phyloP scores from a whole-genome alignment of 2,329 filamentous ascomycete species.

The Hymenoscyphus linearis region DNA sequence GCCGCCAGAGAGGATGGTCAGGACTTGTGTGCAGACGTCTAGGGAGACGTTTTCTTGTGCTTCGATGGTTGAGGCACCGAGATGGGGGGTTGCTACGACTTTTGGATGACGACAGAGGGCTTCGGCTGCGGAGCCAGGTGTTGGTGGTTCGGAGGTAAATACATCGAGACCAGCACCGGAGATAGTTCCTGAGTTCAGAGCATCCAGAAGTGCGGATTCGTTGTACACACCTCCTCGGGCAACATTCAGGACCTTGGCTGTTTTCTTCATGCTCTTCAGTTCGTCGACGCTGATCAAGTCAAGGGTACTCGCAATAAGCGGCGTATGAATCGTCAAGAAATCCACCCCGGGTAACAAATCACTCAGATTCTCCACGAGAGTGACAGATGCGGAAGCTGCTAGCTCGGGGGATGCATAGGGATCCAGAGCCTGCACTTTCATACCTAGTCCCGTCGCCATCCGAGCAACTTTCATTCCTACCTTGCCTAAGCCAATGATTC shows the following conservation, averaged over 20 bases:
- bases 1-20: constrained; percentile 66
- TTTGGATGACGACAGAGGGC: constrained; percentile 62
- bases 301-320: constrained; percentile 69
- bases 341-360: constrained; percentile 63
- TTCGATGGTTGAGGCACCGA: constrained; percentile 75
- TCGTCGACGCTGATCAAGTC: constrained; percentile 67
- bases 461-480: constrained; percentile 75
- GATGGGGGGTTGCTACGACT: constrained; percentile 72
- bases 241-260: constrained; percentile 71
- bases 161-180: constrained; percentile 76
- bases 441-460: constrained; percentile 72
- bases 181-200: constrained; percentile 65
- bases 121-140: constrained; percentile 52
- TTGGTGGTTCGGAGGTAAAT: constrained; percentile 69
- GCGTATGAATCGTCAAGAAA: constrained; percentile 78
- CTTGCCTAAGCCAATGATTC: constrained; percentile 76
- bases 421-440: constrained; percentile 70
- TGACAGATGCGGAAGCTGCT: constrained; percentile 62
- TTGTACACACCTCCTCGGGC: constrained; percentile 77
- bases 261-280: constrained; percentile 65
- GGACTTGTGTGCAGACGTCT: constrained; percentile 76
- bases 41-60: constrained; percentile 80
- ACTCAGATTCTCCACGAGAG: constrained; percentile 50
- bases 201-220: constrained; percentile 65
- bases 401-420: constrained; percentile 73